Percentiles rank a stretch among this genome's conserved stretches.
phyloP scores from a whole-genome alignment of 225 moss, liverwort and hornwort species.

The Marchantia polymorpha region DNA sequence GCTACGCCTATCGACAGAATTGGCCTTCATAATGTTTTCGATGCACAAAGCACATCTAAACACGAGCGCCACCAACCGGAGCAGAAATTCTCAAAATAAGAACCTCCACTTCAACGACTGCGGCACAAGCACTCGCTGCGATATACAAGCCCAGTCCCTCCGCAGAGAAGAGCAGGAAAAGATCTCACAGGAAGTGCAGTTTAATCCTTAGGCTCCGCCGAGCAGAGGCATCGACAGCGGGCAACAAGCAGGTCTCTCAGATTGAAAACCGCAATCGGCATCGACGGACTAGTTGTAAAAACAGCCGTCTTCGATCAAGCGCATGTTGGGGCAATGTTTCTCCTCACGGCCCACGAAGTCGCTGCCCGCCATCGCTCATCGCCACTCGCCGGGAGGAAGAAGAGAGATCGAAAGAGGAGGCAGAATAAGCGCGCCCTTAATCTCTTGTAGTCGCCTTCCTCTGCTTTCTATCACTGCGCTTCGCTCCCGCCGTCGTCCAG shows the following conservation, averaged over 20 bases:
- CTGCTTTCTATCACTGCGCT: neutral
- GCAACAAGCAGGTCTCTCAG: slow-evolving; percentile 11
- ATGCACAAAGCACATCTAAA: neutral
- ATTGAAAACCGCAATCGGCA: slow-evolving; percentile 27
- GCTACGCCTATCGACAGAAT: too few relatives aligned
- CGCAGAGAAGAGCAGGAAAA: neutral
- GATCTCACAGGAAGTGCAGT: neutral
- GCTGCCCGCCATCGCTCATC: slow-evolving; percentile 3
- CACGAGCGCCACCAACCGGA: slow-evolving; percentile 12
- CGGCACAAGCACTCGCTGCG: neutral
- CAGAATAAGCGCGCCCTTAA: neutral
- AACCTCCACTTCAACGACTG: slow-evolving; percentile 9
- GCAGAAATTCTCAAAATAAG: neutral
- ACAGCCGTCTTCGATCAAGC: slow-evolving; percentile 10
- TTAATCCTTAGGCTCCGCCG: slow-evolving; percentile 14
- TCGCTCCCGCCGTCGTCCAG: too few relatives aligned
- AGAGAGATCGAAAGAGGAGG: slow-evolving; percentile 5
- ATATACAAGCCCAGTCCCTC: neutral
- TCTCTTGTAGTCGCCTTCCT: neutral
- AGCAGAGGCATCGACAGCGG: neutral
- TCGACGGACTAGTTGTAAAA: neutral
- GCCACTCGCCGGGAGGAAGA: neutral
- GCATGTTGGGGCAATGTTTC: slow-evolving; percentile 30
- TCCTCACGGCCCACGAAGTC: slow-evolving; percentile 14
- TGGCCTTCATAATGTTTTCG: slow-evolving; percentile 15